A percentile compares a stretch with the other conserved stretches of the same genome.
phyloP scores from a whole-genome alignment of 352 stramenopile species.

The Phytophthora capsici region DNA sequence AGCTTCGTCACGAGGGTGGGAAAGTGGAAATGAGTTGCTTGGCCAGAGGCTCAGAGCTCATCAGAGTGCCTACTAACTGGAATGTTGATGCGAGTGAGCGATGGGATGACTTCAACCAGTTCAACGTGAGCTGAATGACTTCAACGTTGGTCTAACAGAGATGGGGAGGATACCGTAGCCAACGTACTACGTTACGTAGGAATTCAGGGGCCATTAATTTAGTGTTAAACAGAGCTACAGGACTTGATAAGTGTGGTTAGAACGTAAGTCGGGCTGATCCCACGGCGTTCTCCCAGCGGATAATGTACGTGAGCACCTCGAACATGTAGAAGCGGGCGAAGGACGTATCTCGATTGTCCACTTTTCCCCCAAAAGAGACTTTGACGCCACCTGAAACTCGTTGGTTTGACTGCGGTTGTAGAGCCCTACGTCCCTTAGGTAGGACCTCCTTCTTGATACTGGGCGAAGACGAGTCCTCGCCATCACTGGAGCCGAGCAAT shows the following conservation, averaged over 20 bases:
- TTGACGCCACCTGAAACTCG: slow-evolving; percentile 32
- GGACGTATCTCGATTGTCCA: slow-evolving; percentile 49
- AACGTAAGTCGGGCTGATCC: slow-evolving; percentile 43
- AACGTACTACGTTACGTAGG: too few species aligned
- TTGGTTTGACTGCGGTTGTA: slow-evolving; percentile 8
- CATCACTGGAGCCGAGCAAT: slow-evolving; percentile 39
- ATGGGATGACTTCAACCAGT: slow-evolving; percentile 20
- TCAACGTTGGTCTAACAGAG: neutral
- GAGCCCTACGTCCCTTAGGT: slow-evolving; percentile 15
- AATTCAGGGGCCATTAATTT: slow-evolving; percentile 20
- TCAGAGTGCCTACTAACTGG: too few species aligned
- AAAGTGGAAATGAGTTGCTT: neutral
- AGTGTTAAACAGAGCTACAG: slow-evolving; percentile 10
- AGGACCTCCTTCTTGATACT: slow-evolving; percentile 17
- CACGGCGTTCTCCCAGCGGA: slow-evolving; percentile 53
- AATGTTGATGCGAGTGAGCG: slow-evolving; percentile 8
- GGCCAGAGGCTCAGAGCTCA: neutral
- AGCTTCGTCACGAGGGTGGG: neutral
- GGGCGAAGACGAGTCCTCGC: slow-evolving; percentile 25
- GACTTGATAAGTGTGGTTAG: slow-evolving; percentile 3
- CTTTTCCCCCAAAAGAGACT: slow-evolving; percentile 51
- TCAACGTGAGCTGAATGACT: neutral
- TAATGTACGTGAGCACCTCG: slow-evolving; percentile 57
- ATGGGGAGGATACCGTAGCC: neutral
- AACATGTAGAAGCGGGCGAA: slow-evolving; percentile 58